Conservation (phyloP, 1,139 yeast genomes). For the Hansenula lynferdii region DNA sequence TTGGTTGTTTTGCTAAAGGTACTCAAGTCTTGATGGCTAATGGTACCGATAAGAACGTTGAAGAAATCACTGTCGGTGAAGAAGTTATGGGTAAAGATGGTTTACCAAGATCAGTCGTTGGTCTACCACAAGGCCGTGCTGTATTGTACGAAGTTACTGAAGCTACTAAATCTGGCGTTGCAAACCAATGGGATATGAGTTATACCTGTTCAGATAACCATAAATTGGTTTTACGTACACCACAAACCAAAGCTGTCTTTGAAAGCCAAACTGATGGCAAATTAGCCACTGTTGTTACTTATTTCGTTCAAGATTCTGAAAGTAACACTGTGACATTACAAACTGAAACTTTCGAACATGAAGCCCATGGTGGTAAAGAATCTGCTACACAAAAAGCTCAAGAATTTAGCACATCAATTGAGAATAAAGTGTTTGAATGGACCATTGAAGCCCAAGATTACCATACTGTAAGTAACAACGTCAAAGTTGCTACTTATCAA, state of each 20-base stretch:
- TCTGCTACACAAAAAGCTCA: constrained; percentile 20
- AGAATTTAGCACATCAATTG: constrained; percentile 18
- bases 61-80: constrained; percentile 33
- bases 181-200: constrained; percentile 12
- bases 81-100: constrained; percentile 41
- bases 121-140: constrained; percentile 36
- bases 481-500: constrained; percentile 28
- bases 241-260: constrained; percentile 19
- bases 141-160: constrained; percentile 34
- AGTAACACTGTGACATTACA: constrained; percentile 7
- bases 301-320: constrained; percentile 16
- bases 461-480: constrained; percentile 18
- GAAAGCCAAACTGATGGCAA: constrained; percentile 11
- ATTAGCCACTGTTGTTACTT: constrained; percentile 20
- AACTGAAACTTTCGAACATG: constrained; percentile 18
- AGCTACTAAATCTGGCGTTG: constrained; percentile 14
- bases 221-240: constrained; percentile 26
- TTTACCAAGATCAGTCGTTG: constrained; percentile 34
- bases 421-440: constrained; percentile 27
- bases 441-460: constrained; percentile 31
- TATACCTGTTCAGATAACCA: constrained; percentile 28
- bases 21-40: constrained; percentile 39
- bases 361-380: constrained; percentile 15
- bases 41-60: constrained; percentile 32
- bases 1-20: constrained; percentile 51